Conservation (phyloP, 345 rosid species). For the Eucalyptus tenuipes region DNA sequence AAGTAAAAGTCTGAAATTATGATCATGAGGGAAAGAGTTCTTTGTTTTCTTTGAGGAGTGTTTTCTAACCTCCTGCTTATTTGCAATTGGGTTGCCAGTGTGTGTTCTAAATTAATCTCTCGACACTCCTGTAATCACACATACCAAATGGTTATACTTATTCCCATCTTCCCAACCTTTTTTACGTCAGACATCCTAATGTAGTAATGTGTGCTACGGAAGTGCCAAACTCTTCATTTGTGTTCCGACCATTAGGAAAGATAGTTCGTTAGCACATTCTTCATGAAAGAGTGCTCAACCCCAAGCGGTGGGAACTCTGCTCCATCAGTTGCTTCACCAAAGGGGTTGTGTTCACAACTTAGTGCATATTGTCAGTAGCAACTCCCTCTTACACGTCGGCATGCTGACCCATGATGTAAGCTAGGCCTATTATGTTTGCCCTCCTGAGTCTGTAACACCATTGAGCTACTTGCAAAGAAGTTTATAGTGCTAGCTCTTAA, state of each 20-base stretch:
- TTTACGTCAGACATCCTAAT: not conserved
- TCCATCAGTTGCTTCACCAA: not conserved
- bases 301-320: not conserved
- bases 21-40: not conserved
- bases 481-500: not conserved
- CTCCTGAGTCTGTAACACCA: not conserved
- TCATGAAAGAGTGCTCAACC: not conserved
- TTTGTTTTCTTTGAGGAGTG: not conserved
- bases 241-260: not conserved
- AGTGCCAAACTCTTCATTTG: not conserved
- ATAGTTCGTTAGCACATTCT: not conserved
- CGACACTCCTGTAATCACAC: not conserved
- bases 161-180: not conserved
- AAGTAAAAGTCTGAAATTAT: not conserved
- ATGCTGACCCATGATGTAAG: not conserved
- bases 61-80: not conserved
- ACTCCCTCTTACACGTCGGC: not conserved
- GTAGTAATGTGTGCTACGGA: not conserved
- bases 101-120: not conserved
- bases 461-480: not conserved
- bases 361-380: not conserved
- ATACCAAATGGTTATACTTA: not conserved
- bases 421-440: not conserved
- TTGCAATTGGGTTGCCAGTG: not conserved
- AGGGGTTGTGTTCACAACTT: not conserved